A percentile compares a stretch with the other conserved stretches of the same genome.
Conservation (phyloP, 208 protist species). For the Leishmania mexicana region DNA sequence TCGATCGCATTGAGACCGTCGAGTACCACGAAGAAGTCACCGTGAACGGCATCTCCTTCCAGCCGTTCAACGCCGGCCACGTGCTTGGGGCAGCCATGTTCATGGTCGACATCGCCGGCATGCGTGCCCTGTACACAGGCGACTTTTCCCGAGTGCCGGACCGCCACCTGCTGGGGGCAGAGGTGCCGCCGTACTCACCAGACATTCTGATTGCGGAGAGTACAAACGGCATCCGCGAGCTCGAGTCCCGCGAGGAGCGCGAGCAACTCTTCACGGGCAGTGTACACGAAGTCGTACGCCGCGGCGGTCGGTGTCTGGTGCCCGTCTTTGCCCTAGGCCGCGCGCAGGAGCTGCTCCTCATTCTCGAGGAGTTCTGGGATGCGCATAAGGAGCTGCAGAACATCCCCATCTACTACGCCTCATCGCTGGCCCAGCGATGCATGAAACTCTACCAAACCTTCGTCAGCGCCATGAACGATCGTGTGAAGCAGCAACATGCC, state of each 20-base stretch:
- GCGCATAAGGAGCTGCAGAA: slow-evolving; percentile 96
- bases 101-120: slow-evolving; percentile 98
- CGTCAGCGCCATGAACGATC: slow-evolving; percentile 98
- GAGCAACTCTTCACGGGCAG: slow-evolving; percentile 95
- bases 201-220: slow-evolving; percentile 99
- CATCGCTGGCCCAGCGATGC: slow-evolving; percentile 97
- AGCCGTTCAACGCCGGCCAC: slow-evolving; percentile 98
- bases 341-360: slow-evolving; percentile 98
- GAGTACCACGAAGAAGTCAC: slow-evolving; percentile 97
- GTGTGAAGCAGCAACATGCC: slow-evolving; percentile 92
- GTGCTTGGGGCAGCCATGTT: slow-evolving; percentile 99
- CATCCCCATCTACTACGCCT: slow-evolving; percentile 99
- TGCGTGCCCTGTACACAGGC: slow-evolving; percentile 98
- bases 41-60: slow-evolving; percentile 97
- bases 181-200: slow-evolving; percentile 91
- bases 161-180: slow-evolving; percentile 98
- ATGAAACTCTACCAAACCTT: slow-evolving; percentile 98
- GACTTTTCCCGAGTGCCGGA: slow-evolving; percentile 98
- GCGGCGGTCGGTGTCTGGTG: slow-evolving; percentile 97
- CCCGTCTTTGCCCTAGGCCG: slow-evolving; percentile 98
- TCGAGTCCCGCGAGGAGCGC: slow-evolving; percentile 95
- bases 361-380: slow-evolving; percentile 99
- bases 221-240: slow-evolving; percentile 98
- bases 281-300: slow-evolving; percentile 92
- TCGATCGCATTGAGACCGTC: slow-evolving; percentile 97